These are phyloP conservation scores for Narthecium ossifragum DNA, from an alignment of 106 monocot genomes.

Conservation along the genomic window DNA sequence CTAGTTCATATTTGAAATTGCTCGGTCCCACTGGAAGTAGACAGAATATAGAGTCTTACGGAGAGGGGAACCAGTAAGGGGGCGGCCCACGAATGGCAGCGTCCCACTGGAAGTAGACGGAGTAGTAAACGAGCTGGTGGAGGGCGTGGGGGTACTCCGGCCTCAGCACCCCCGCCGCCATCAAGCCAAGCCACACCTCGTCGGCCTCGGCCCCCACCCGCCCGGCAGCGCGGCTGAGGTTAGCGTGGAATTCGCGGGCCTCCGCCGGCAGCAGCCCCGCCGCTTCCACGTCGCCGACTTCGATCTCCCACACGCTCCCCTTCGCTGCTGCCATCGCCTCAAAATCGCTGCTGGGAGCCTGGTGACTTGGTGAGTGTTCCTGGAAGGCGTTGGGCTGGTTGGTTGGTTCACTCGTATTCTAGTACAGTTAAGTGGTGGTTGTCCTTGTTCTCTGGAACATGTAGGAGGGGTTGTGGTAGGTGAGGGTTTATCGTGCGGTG, in stretches of 20 bases:
- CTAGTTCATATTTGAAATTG: neutral
- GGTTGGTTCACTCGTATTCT: no score
- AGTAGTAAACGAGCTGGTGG: slow-evolving; percentile 86
- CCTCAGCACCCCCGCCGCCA: slow-evolving; percentile 36
- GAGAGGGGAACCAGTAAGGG: slow-evolving; percentile 86
- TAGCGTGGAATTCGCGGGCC: slow-evolving; percentile 23
- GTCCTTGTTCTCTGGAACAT: no score
- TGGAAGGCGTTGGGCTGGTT: no score
- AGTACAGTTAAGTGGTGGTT: no score
- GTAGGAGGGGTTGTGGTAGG: no score
- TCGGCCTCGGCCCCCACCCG: slow-evolving; percentile 19
- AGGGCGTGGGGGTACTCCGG: slow-evolving; percentile 66
- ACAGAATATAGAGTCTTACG: slow-evolving; percentile 23
- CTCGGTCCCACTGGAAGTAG: neutral
- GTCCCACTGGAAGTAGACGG: slow-evolving; percentile 68
- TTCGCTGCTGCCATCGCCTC: neutral
- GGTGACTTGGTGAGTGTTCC: no score
- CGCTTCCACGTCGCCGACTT: slow-evolving; percentile 33
- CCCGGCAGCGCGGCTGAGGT: slow-evolving; percentile 22
- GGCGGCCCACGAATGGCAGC: slow-evolving; percentile 51
- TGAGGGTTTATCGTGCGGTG: no score
- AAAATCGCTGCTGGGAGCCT: neutral
- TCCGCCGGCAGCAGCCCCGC: slow-evolving; percentile 36
- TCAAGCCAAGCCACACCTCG: slow-evolving; percentile 38
- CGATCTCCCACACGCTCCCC: slow-evolving; percentile 47